Conservation (phyloP, 345 rosid genomes). For the Psidium friedrichsthalianum region DNA sequence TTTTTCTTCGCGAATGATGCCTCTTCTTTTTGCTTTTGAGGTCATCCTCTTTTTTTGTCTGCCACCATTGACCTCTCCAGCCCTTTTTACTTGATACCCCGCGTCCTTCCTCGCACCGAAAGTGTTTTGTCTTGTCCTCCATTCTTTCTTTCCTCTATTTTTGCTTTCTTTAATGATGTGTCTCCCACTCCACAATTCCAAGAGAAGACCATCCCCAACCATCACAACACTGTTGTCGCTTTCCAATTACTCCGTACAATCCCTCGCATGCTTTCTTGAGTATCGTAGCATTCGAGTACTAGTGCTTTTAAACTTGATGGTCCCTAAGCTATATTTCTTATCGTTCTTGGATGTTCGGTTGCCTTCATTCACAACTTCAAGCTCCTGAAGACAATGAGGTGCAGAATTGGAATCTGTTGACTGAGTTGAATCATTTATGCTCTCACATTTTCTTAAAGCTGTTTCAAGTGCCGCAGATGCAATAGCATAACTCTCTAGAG, state of each 20-base stretch:
- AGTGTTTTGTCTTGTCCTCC: too few species aligned
- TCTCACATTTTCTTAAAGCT: constrained; percentile 15
- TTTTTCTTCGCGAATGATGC: too few species aligned
- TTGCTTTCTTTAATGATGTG: too few species aligned
- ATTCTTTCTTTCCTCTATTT: too few species aligned
- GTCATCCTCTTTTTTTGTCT: too few species aligned
- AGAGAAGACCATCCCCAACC: too few species aligned
- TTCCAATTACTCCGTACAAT: constrained; percentile 10
- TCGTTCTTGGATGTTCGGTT: constrained; percentile 15
- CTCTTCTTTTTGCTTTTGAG: too few species aligned
- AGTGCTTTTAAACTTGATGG: constrained; percentile 31
- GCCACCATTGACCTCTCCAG: too few species aligned
- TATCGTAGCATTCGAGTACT: constrained; percentile 8
- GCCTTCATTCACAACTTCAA: constrained; percentile 22
- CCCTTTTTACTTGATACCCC: too few species aligned
- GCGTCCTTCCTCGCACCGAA: too few species aligned
- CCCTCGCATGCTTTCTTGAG: constrained; percentile 24
- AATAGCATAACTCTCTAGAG: constrained; percentile 24
- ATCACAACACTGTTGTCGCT: background rate
- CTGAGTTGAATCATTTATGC: constrained; percentile 12
- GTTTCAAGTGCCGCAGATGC: constrained; percentile 24
- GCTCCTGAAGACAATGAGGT: constrained; percentile 15
- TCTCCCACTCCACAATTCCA: too few species aligned
- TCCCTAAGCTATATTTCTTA: constrained; percentile 19
- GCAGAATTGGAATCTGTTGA: constrained; percentile 11